Percentiles rank a stretch among this genome's conserved stretches.
Evolutionary conservation across 2,329 filamentous ascomycete species (phyloP).

Genomic region (Trematosphaeria pertusa): DNA sequence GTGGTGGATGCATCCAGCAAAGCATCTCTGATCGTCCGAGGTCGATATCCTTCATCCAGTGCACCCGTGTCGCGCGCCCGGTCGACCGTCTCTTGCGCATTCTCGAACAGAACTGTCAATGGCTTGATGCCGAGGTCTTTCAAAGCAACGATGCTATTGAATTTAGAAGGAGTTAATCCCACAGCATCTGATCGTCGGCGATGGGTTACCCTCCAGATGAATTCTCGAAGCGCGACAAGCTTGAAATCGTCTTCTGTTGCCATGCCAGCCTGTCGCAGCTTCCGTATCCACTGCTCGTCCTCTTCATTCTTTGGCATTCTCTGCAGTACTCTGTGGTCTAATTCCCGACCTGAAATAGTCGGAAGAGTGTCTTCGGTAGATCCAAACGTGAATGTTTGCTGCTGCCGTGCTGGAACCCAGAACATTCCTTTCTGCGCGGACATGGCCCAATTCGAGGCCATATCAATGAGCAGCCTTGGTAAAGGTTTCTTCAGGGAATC

Average conservation of each 20-base stretch:
- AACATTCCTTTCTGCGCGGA: constrained; percentile 84
- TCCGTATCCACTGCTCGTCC: constrained; percentile 90
- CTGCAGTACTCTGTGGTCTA: constrained; percentile 64
- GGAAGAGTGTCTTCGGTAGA: constrained; percentile 62
- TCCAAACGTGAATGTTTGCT: constrained; percentile 72
- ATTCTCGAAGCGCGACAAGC: constrained; percentile 82
- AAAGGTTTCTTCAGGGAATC: constrained; percentile 85
- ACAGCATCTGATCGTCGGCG: constrained; percentile 67
- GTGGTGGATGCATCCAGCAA: constrained; percentile 90
- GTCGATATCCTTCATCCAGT: constrained; percentile 49
- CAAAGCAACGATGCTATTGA: constrained; percentile 76
- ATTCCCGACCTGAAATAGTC: constrained; percentile 63
- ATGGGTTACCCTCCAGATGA: constrained; percentile 84
- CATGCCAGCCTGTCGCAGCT: constrained; percentile 84
- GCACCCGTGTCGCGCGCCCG: constrained; percentile 33
- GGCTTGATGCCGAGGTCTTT: constrained; percentile 78
- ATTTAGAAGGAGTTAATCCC: constrained; percentile 50
- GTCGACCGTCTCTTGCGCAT: constrained; percentile 56
- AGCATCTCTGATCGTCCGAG: constrained; percentile 87
- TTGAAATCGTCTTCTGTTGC: constrained; percentile 86
- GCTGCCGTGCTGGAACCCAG: constrained; percentile 79
- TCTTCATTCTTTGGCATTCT: constrained; percentile 82
- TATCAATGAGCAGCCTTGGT: constrained; percentile 80
- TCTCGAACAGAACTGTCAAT: constrained; percentile 90
- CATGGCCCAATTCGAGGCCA: constrained; percentile 83